Evolutionary conservation across 2,329 filamentous ascomycete species (phyloP).

Genomic region (Mycocentrospora acerina): DNA sequence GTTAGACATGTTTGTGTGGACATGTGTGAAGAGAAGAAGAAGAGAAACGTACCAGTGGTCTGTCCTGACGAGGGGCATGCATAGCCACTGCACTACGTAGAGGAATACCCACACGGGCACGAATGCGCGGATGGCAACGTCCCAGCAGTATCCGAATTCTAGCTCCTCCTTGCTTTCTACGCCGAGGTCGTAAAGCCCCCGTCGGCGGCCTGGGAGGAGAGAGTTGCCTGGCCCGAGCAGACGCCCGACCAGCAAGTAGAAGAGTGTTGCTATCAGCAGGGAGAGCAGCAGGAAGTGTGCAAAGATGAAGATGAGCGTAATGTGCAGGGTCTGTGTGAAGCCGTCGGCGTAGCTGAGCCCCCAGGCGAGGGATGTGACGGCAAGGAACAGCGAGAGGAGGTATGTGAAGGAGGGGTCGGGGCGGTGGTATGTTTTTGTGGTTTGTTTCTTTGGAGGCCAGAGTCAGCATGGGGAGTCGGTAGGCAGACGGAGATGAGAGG

Average conservation of each 20-base stretch:
- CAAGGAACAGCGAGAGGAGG: conserved; percentile 65
- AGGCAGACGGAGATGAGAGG: too few species aligned
- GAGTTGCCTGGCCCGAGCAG: conserved; percentile 61
- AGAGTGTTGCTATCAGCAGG: conserved; percentile 60
- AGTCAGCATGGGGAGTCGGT: not conserved
- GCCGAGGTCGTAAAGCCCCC: conserved; percentile 60
- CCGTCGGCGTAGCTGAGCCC: conserved; percentile 57
- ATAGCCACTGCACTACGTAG: conserved; percentile 67
- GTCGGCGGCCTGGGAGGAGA: conserved; percentile 52
- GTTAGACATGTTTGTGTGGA: too few species aligned
- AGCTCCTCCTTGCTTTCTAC: conserved; percentile 55
- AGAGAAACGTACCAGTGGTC: conserved; percentile 50
- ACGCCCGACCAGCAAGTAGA: conserved; percentile 64
- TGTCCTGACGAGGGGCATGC: conserved; percentile 61
- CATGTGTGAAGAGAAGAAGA: not conserved
- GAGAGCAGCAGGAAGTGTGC: conserved; percentile 64
- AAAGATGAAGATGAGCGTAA: conserved; percentile 53
- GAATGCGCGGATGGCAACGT: conserved; percentile 68
- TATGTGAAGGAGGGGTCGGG: conserved; percentile 71
- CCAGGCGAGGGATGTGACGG: conserved; percentile 58
- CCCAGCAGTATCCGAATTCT: conserved; percentile 72
- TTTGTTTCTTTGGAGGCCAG: conserved; percentile 63
- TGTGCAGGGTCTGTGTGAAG: conserved; percentile 45
- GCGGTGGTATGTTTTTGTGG: conserved; percentile 65
- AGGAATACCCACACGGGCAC: conserved; percentile 68